phyloP scores from a whole-genome alignment of 2,329 filamentous ascomycete genomes.

The Fusarium torulosum region DNA sequence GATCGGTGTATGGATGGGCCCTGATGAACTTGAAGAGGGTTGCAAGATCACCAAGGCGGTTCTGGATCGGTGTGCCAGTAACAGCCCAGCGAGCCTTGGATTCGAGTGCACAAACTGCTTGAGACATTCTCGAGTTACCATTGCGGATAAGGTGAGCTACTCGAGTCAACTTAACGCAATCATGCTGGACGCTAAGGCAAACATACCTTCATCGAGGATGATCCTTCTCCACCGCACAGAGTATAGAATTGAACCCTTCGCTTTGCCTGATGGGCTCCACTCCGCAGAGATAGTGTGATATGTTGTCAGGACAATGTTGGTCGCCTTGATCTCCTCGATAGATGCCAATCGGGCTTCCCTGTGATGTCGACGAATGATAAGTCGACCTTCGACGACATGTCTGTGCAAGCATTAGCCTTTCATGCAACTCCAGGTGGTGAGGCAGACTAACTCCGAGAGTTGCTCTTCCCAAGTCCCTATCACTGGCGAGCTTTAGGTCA shows the following conservation, averaged over 20 bases:
- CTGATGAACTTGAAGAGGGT: conserved; percentile 59
- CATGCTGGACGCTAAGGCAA: accelerated
- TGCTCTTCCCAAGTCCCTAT: conserved; percentile 57
- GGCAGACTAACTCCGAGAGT: conserved; percentile 38
- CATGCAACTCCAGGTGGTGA: accelerated
- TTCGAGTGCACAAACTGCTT: conserved; percentile 55
- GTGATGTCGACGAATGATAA: conserved; percentile 51
- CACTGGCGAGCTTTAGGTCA: conserved; percentile 46
- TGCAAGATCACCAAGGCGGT: conserved; percentile 57
- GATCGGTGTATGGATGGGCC: conserved; percentile 55
- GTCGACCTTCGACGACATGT: conserved; percentile 42
- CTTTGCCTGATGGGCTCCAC: conserved; percentile 43
- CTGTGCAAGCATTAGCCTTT: neutral
- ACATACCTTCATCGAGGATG: conserved; percentile 37
- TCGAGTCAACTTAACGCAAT: neutral
- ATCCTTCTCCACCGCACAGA: conserved; percentile 52
- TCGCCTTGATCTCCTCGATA: conserved; percentile 17
- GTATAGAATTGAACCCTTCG: conserved; percentile 48
- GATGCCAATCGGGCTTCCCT: conserved; percentile 42
- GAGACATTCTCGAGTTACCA: conserved; percentile 30
- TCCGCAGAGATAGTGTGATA: conserved; percentile 57
- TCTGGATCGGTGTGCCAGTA: conserved; percentile 64
- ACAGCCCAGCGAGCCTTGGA: conserved; percentile 59
- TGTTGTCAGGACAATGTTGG: conserved; percentile 55
- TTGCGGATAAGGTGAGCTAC: conserved; percentile 40